Base-by-base conservation (phyloP, 2,329 filamentous ascomycete genomes). In the Phyllosticta citriasiana region DNA sequence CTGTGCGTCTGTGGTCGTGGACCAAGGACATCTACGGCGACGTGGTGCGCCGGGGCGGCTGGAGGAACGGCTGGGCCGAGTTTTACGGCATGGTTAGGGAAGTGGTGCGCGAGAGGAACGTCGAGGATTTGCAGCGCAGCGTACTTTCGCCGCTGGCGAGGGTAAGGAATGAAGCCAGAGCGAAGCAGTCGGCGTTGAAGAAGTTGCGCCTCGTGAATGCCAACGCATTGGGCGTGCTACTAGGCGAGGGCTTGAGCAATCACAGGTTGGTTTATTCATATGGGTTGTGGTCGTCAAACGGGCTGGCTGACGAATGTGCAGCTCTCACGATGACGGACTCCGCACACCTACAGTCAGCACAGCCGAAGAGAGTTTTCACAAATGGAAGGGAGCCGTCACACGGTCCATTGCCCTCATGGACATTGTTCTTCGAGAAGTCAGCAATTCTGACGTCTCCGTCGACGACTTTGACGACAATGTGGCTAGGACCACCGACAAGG, bases 361-460 rank as follows among this genome's bases (percentile, higher is more conserved):
- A 72, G 75, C 35, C 76, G 60, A 79, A 59, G 78, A 79, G 27
- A 76, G 77, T 54, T 69, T 69, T 40, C 73, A 80, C 24, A 78
- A 83, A 63, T 88, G 85, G 85, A 94, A 91, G 72, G 84, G 84
- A 40, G 84, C 88, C 10, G 84, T 97, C 22, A 87, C 89, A 66
- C 84, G 87, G 61, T 95, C 88, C 66, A 87, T 97, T 53, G 84
- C 86, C 24, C 77, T 97, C 30, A 95, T 97, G 82, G 89, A 95
- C 68, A 88, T 88, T 68, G 87, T 97, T 22, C 81, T 96, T 5
- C 83, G 82, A 27, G 88, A 91, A 66, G 84, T 89, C 19, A 83
- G 84, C 55, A 78, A 82, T 24, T 73, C 88, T 51, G 85, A 89
- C 25, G 72, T 79, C 22, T 74, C 75, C 8, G 70, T 80, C 10